Percentiles rank a stretch among this genome's conserved stretches.
Evolutionary conservation across 1,139 yeast species (phyloP).

Genomic region (Geotrichum australiense): DNA sequence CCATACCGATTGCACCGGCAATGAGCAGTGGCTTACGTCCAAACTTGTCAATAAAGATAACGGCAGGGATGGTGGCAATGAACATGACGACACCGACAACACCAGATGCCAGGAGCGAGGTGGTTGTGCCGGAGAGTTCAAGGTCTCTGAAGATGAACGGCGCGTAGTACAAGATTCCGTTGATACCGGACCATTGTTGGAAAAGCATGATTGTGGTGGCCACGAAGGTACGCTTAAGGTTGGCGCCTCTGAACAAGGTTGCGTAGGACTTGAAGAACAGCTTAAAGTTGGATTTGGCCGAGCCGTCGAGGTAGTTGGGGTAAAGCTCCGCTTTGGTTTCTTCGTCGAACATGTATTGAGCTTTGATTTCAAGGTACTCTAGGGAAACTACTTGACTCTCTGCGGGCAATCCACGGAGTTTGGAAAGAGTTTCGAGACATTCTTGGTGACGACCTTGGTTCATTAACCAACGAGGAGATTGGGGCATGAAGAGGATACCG

Average conservation of each 20-base stretch:
- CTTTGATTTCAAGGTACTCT: constrained; percentile 40
- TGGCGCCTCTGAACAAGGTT: constrained; percentile 37
- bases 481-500: constrained; percentile 25
- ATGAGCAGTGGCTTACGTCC: constrained; percentile 50
- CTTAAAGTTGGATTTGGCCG: constrained; percentile 28
- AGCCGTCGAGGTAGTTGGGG: constrained; percentile 31
- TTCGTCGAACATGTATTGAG: constrained; percentile 38
- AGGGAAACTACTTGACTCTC: constrained; percentile 23
- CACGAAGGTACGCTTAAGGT: constrained; percentile 42
- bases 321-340: constrained; percentile 34
- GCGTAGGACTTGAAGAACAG: constrained; percentile 33
- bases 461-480: constrained; percentile 58
- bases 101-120: constrained; percentile 40
- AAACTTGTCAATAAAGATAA: constrained; percentile 45
- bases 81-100: constrained; percentile 31
- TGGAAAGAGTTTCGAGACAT: constrained; percentile 26
- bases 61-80: constrained; percentile 35
- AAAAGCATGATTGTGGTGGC: constrained; percentile 46
- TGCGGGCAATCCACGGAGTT: constrained; percentile 26
- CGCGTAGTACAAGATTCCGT: constrained; percentile 61
- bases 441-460: constrained; percentile 36
- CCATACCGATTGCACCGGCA: constrained; percentile 45
- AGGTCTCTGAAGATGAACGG: constrained; percentile 52
- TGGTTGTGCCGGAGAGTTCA: constrained; percentile 44
- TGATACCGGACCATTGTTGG: constrained; percentile 69